These are phyloP conservation scores for Fusarium pilosicola DNA, from an alignment of 2,329 filamentous ascomycete species.

Conservation along the genomic window DNA sequence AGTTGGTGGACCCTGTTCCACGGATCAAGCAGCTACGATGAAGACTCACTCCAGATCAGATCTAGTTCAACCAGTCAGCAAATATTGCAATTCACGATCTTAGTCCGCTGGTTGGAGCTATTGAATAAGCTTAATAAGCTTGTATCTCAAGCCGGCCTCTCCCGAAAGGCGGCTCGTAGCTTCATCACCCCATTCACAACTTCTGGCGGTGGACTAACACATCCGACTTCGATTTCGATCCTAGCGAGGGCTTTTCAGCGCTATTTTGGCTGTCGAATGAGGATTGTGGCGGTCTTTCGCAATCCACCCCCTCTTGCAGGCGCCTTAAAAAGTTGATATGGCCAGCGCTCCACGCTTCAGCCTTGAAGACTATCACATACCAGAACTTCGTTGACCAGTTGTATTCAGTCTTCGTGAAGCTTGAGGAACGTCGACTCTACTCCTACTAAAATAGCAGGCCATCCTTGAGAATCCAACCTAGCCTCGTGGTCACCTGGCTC, in stretches of 20 bases:
- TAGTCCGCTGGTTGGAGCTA: too few species aligned
- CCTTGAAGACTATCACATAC: neutral
- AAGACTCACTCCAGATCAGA: neutral
- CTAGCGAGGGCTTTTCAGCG: accelerated
- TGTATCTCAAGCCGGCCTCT: neutral
- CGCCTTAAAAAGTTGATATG: neutral
- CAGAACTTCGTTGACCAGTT: neutral
- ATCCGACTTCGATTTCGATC: neutral
- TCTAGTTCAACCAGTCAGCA: too few species aligned
- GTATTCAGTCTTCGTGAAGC: accelerated
- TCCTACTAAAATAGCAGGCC: neutral
- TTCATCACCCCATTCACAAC: neutral
- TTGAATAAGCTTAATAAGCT: neutral
- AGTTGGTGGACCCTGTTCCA: accelerated
- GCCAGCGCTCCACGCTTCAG: neutral
- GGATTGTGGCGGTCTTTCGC: too few species aligned
- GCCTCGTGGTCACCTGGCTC: neutral
- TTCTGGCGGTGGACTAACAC: too few species aligned
- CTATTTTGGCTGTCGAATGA: neutral
- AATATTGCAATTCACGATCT: accelerated
- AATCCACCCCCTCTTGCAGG: too few species aligned
- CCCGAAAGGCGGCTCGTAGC: too few species aligned
- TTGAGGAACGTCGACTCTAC: neutral
- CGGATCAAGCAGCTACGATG: accelerated
- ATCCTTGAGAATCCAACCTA: neutral